Evolutionary conservation across 371 early-diverging fungal genomes (phyloP), one percentile per base, ranked within the genome.

Genomic region (Massospora cicadina): DNA sequence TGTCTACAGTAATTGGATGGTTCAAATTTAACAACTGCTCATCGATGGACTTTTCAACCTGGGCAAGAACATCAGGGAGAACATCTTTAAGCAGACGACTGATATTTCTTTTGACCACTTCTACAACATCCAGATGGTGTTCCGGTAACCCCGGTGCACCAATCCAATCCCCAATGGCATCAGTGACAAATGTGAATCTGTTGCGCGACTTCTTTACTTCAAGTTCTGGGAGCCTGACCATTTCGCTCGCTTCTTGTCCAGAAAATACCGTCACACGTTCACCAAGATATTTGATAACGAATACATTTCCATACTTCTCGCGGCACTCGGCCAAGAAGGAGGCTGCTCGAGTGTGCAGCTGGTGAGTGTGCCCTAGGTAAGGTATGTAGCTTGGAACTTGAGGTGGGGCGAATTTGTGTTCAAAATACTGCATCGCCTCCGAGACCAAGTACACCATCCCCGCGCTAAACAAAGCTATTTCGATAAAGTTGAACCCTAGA

Each of bases 351-450:
- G 0, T 60, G n/a, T 27, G 10, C 23, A 23, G 62, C 10, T 55
- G 29, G 2, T 27, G 55, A 21, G 66, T 62, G 32, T 66, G 66
- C 17, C 66, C 66, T 28, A 66, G 26, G 30, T 61, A 28, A 30
- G 66, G 66, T 3, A 54, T 32, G 33, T 54, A 60, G 54, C 59
- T 33, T n/a, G 61, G 66, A n/a, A 66, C 63, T 5, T 54, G 12
- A 1, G 66, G 66, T 10, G 66, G 66, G 26, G 55, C 66, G 5
- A 17, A 43, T 17, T 43, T 43, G 5, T 43, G 10, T 5, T 43
- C 17, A 43, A 43, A 43, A 5, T 10, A 17, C 43, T 17, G 17
- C 17, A 17, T 43, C 43, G 17, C 43, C 5, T 43, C 17, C 5
- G 17, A 43, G 5, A 17, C 43, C 43, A 43, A 5, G 17, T 43